Evolutionary conservation across 1,284 basidiomycete species (phyloP).

Genomic region (Dichomitus squalens): DNA sequence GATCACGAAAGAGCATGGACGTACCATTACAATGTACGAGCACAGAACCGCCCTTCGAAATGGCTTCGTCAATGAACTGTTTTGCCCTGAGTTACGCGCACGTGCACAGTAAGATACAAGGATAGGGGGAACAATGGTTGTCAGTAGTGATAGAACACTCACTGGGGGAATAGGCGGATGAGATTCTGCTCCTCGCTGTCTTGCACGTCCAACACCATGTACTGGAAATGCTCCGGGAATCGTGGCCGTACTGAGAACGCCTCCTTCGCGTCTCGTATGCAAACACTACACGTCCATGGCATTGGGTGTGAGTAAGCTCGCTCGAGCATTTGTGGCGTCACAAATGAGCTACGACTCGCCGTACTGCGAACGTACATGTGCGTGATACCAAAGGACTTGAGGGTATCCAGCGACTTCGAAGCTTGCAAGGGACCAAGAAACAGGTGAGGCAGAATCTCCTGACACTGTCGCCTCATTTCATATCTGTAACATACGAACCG

Average conservation of each 20-base stretch:
- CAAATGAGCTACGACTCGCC: not conserved
- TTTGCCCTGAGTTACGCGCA: conserved; percentile 56
- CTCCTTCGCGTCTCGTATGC: conserved; percentile 86
- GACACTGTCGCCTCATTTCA: conserved; percentile 93
- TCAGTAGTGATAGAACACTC: conserved; percentile 28
- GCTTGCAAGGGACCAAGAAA: conserved; percentile 88
- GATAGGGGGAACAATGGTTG: not conserved
- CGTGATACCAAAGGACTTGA: conserved; percentile 71
- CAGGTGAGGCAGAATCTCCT: conserved; percentile 86
- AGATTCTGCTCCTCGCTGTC: conserved; percentile 92
- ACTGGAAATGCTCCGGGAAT: conserved; percentile 80
- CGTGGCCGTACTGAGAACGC: conserved; percentile 86
- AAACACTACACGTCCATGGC: conserved; percentile 55
- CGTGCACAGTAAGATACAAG: not conserved
- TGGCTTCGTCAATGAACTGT: conserved; percentile 77
- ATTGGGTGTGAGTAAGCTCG: conserved; percentile 3
- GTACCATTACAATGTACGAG: conserved; percentile 91
- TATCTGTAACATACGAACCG: conserved; percentile 57
- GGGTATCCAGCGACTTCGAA: conserved; percentile 74
- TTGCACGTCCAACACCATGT: conserved; percentile 84
- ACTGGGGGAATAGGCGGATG: conserved; percentile 82
- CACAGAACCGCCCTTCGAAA: conserved; percentile 70
- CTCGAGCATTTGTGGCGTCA: conserved; percentile 1
- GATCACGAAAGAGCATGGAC: conserved; percentile 24
- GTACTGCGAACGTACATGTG: conserved; percentile 77